Conservation (phyloP, 2,329 filamentous ascomycete genomes). For the Alternaria gaisen region DNA sequence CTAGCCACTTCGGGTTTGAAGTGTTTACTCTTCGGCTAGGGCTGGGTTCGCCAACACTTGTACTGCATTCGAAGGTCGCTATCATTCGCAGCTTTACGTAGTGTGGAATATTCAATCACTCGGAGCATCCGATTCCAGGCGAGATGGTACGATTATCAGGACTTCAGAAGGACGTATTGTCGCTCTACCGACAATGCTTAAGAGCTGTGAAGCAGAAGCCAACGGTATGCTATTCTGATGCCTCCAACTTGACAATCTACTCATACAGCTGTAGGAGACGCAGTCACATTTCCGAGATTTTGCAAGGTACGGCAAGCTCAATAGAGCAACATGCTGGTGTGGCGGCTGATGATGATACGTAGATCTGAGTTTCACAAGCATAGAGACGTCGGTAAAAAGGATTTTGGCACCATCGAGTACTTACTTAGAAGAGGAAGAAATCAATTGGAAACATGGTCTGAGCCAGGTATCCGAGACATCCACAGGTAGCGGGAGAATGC, state of each 20-base stretch:
- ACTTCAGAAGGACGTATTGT: constrained; percentile 86
- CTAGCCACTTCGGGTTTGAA: constrained; percentile 9
- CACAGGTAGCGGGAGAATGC: constrained; percentile 16
- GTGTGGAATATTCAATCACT: background rate
- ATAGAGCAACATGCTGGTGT: background rate
- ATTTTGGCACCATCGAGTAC: constrained; percentile 87
- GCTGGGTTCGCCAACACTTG: background rate
- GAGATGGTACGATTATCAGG: constrained; percentile 72
- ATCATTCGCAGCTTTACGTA: constrained; percentile 6
- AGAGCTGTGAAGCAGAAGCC: constrained; percentile 85
- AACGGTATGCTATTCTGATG: constrained; percentile 59
- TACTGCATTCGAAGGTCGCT: background rate
- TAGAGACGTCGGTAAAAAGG: constrained; percentile 75
- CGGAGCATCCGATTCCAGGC: background rate
- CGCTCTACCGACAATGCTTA: constrained; percentile 86
- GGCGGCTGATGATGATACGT: constrained; percentile 19
- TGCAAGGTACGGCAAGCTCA: constrained; percentile 60
- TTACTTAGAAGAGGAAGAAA: constrained; percentile 80
- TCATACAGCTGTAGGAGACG: constrained; percentile 56
- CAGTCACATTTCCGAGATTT: constrained; percentile 70
- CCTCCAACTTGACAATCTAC: background rate
- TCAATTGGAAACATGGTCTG: constrained; percentile 83
- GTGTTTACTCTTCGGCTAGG: constrained; percentile 11
- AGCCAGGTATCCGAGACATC: constrained; percentile 77
- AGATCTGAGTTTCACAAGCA: constrained; percentile 82